phyloP scores from a whole-genome alignment of 495 filamentous ascomycete genomes.

The Penicillium odoratum region DNA sequence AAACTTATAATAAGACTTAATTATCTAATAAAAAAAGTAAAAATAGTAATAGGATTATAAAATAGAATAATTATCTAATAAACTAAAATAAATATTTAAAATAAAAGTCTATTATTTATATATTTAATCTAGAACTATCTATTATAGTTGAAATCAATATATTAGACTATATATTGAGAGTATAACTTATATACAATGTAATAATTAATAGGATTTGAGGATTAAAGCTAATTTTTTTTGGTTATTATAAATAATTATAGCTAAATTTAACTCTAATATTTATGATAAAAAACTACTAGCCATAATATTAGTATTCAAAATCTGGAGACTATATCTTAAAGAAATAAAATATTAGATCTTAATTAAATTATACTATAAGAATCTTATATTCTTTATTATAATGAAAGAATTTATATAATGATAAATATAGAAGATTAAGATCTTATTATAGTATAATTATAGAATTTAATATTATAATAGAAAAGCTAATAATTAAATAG shows the following conservation, averaged over 20 bases:
- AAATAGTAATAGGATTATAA: constrained; percentile 9
- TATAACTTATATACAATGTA: constrained; percentile 8
- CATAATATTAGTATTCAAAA: constrained; percentile 28
- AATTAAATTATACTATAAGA: constrained; percentile 20
- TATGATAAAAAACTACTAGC: constrained; percentile 31
- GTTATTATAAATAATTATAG: not conserved
- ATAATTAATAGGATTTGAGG: not conserved
- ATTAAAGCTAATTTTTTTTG: not conserved
- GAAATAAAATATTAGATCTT: constrained; percentile 11
- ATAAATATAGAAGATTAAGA: constrained; percentile 16
- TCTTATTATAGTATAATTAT: not conserved
- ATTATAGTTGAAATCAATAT: constrained; percentile 19
- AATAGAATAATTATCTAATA: constrained; percentile 9
- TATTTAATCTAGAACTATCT: constrained; percentile 10
- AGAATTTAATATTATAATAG: not conserved
- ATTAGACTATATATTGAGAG: constrained; percentile 8
- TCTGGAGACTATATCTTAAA: constrained; percentile 28
- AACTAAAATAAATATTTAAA: constrained; percentile 10
- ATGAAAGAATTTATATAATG: constrained; percentile 17
- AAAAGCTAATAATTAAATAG: not conserved
- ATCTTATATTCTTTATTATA: constrained; percentile 21
- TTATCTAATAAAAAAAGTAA: constrained; percentile 10
- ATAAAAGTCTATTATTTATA: constrained; percentile 8
- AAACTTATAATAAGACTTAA: not conserved
- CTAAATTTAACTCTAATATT: constrained; percentile 35